phyloP scores from a whole-genome alignment of 2,329 filamentous ascomycete species.

The Pezicula radicicola region DNA sequence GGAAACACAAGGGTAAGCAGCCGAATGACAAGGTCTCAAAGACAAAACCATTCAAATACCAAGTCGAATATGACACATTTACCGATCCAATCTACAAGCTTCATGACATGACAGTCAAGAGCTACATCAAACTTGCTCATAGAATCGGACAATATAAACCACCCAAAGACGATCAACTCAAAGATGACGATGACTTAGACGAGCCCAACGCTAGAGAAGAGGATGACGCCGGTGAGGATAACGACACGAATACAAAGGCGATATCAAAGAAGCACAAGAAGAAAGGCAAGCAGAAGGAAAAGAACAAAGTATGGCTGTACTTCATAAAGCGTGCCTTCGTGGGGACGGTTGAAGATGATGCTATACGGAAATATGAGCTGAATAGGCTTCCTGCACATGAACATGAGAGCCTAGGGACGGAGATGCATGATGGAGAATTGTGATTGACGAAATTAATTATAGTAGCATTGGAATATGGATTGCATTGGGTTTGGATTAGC shows the following conservation, averaged over 20 bases:
- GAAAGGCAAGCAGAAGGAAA: constrained; percentile 49
- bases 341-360: constrained; percentile 62
- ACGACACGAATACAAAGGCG: constrained; percentile 15
- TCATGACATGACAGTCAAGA: constrained; percentile 80
- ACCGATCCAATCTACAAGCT: constrained; percentile 73
- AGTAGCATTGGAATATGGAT: too few species aligned
- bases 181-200: constrained; percentile 18
- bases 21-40: constrained; percentile 50
- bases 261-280: constrained; percentile 40
- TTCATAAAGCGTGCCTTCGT: constrained; percentile 82
- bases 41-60: constrained; percentile 65
- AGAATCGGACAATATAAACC: constrained; percentile 62
- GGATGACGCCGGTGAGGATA: constrained; percentile 26
- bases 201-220: constrained; percentile 26
- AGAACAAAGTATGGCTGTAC: constrained; percentile 71
- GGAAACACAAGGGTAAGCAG: constrained; percentile 59
- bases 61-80: constrained; percentile 84
- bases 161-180: constrained; percentile 26
- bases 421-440: constrained; percentile 9
- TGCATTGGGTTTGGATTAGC: too few species aligned
- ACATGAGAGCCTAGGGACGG: background rate
- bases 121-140: constrained; percentile 74
- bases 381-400: background rate
- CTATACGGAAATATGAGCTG: constrained; percentile 43
- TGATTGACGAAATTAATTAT: background rate